Base-by-base conservation (phyloP, 2,329 filamentous ascomycete genomes). In the Claviceps citrina region DNA sequence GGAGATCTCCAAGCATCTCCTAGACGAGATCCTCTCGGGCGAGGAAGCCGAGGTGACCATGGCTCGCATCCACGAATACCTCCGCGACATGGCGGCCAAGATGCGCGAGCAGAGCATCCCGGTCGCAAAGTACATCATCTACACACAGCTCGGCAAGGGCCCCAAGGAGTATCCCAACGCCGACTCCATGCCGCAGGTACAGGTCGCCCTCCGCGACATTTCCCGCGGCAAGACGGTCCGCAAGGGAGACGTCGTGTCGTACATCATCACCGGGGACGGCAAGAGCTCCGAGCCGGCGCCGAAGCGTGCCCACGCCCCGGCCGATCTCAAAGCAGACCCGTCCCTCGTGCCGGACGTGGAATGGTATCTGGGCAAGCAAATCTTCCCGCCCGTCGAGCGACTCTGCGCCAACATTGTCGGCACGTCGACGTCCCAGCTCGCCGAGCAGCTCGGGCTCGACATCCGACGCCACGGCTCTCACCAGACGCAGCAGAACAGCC, bases 341-440 rank as follows among this genome's bases (percentile, higher is more conserved):
- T 79, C 68, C 1, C 70, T 98, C 6, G 72, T 80, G 43, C 84
- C 87, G 2, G 91, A 98, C 54, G 74, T 95, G n/a, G 91, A 98
- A 56, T 96, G 87, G 74, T 98, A 98, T 59, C 76, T 98, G 30
- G 81, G 85, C 66, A 98, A 98, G 67, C 91, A 98, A 61, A 95
- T 98, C 43, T 85, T 98, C 62, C 91, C 91, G 9, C 91, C 91
- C 0, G 91, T 98, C 20, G 91, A 98, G 64, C 84, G 91, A 70
- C 78, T 98, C 18, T 98, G 91, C 57, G 91, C 89, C 45, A 94
- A 93, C 44, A 95, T 98, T 52, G 76, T 76, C 12, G 91, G 91
- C 43, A 98, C 91, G 2, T 93, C 94, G 46, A 82, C 89, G 7
- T 76, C 84, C 2, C 79, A 87, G 47, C 72, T 98, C 8, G 91